These are phyloP conservation scores for Metschnikowia kofuensis DNA, from an alignment of 805 yeast genomes.

Conservation along the genomic window DNA sequence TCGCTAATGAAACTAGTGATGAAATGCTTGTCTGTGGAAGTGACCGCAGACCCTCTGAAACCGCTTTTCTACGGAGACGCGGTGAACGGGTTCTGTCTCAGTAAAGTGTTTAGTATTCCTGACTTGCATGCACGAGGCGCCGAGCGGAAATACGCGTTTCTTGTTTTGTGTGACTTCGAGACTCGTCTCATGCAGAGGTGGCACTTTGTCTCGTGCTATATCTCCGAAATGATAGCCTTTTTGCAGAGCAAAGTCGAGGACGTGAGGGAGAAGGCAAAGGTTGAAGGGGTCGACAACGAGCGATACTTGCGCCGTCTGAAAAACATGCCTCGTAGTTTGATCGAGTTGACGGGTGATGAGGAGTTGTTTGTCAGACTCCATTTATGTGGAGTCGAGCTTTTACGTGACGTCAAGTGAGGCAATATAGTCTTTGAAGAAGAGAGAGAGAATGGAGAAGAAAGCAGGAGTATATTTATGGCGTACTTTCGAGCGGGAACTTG, in stretches of 20 bases:
- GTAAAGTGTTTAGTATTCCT: constrained; percentile 56
- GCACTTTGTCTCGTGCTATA: constrained; percentile 45
- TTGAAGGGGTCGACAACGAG: constrained; percentile 37
- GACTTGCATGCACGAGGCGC: constrained; percentile 72
- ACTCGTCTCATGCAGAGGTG: constrained; percentile 52
- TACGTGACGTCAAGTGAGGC: constrained; percentile 10
- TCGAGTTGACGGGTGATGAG: constrained; percentile 53
- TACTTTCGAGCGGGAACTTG: neutral
- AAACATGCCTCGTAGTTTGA: constrained; percentile 54
- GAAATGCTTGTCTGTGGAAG: constrained; percentile 65
- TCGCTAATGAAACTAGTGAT: constrained; percentile 57
- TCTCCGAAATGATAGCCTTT: constrained; percentile 21
- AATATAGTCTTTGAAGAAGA: neutral
- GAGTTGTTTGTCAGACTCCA: constrained; percentile 57
- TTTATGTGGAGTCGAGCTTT: constrained; percentile 57
- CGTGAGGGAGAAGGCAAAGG: constrained; percentile 11
- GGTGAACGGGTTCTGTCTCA: constrained; percentile 56
- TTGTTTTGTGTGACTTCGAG: constrained; percentile 57
- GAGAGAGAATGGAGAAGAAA: too few relatives aligned
- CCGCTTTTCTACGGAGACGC: constrained; percentile 67
- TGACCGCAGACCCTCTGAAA: constrained; percentile 53
- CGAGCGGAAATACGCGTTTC: constrained; percentile 62
- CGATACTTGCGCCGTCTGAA: constrained; percentile 55
- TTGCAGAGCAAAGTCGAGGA: constrained; percentile 20
- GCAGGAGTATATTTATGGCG: neutral